Evolutionary conservation across 106 monocot genomes (phyloP).

Genomic region (Phalaenopsis aphrodite): DNA sequence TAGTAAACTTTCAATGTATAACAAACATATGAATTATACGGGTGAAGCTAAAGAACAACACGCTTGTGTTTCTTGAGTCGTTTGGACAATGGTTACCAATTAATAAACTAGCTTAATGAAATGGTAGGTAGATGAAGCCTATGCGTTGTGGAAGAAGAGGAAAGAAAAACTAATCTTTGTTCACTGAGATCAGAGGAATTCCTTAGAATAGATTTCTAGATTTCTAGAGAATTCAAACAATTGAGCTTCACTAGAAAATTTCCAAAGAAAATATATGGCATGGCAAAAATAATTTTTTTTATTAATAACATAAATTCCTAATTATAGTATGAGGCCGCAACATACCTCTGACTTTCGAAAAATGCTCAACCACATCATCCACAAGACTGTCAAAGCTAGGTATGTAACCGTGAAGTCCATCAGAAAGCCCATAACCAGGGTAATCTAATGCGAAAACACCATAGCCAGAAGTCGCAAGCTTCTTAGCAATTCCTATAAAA

Average conservation of each 20-base stretch:
- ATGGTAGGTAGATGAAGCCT: background rate
- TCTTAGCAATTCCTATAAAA: conserved; percentile 65
- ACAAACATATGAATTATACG: no score
- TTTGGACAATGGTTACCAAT: background rate
- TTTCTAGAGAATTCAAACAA: background rate
- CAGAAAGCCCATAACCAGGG: conserved; percentile 94
- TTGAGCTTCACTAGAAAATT: background rate
- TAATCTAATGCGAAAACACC: conserved; percentile 96
- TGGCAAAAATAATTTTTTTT: background rate
- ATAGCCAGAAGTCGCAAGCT: conserved; percentile 81
- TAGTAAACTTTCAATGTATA: no score
- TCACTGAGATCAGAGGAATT: background rate
- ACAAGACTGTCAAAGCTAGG: conserved; percentile 74
- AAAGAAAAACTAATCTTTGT: background rate
- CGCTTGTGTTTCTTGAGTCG: no score
- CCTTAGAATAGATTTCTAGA: background rate
- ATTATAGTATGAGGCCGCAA: background rate
- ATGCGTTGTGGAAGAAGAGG: background rate
- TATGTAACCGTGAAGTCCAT: conserved; percentile 94
- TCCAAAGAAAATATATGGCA: no score
- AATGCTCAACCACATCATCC: conserved; percentile 79
- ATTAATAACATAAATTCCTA: background rate
- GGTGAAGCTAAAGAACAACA: no score
- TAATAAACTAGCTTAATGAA: background rate
- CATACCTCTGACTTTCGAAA: conserved; percentile 80